Conservation (phyloP, 2,329 filamentous ascomycete genomes). For the Chaetomiaceae sp. region DNA sequence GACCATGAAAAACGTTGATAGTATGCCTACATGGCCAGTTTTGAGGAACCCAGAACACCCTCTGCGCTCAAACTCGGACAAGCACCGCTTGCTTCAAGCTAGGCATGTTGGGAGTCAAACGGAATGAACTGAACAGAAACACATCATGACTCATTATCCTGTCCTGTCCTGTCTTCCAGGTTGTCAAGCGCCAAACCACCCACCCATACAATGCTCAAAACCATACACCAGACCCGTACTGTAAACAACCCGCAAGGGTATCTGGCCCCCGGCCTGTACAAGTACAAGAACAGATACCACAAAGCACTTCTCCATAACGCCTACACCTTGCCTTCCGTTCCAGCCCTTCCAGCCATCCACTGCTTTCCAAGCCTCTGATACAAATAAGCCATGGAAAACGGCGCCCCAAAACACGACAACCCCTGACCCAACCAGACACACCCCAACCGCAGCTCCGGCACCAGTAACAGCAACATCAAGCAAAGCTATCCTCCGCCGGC, state of each 20-base stretch:
- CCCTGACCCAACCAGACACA: neutral
- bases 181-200: neutral
- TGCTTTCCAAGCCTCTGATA: neutral
- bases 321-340: neutral
- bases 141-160: constrained; percentile 8
- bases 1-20: too few species aligned
- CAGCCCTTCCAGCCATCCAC: too few species aligned
- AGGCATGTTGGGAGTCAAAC: too few species aligned
- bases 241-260: neutral
- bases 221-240: constrained; percentile 15
- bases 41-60: too few species aligned
- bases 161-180: neutral
- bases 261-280: neutral
- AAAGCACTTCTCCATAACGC: constrained; percentile 6
- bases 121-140: neutral
- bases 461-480: constrained; percentile 19
- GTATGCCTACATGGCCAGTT: too few species aligned
- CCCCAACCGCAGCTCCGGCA: neutral
- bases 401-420: neutral
- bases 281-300: neutral
- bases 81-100: too few species aligned
- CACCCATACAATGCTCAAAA: constrained; percentile 9
- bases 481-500: constrained; percentile 43
- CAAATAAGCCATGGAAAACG: neutral
- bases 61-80: too few species aligned